phyloP scores from a whole-genome alignment of 2,329 filamentous ascomycete genomes.

The Xylariaceae sp. region DNA sequence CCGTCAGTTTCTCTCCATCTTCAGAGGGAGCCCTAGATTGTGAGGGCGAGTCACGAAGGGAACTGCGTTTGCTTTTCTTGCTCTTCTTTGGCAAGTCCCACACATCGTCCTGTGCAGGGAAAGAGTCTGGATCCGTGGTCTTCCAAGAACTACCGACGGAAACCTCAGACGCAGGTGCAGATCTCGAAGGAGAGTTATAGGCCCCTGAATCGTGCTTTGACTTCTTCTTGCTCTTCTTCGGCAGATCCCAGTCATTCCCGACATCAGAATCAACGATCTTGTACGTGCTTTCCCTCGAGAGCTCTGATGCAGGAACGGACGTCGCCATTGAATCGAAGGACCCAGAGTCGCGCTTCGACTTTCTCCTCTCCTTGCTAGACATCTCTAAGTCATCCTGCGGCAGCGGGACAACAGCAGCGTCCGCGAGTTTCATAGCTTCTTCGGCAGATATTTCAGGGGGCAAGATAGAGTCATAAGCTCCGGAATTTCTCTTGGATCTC shows the following conservation, averaged over 20 bases:
- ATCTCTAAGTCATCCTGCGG: conserved; percentile 9
- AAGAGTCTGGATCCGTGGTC: conserved; percentile 12
- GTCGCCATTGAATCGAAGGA: conserved; percentile 6
- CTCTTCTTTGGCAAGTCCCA: conserved; percentile 26
- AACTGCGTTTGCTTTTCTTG: conserved; percentile 25
- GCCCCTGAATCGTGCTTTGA: conserved; percentile 19
- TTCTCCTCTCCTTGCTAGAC: conserved; percentile 7
- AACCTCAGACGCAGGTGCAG: conserved; percentile 7
- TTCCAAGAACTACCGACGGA: conserved; percentile 24
- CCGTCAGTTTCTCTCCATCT: conserved; percentile 12
- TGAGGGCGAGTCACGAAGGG: conserved; percentile 1
- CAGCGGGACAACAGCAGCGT: not conserved
- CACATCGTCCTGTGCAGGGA: conserved; percentile 21
- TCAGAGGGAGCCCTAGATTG: not conserved
- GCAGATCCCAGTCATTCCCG: conserved; percentile 22
- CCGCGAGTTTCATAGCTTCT: not conserved
- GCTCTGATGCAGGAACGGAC: conserved; percentile 8
- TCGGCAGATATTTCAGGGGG: not conserved
- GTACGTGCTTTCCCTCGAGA: conserved; percentile 10
- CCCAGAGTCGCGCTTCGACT: conserved; percentile 3
- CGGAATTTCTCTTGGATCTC: not conserved
- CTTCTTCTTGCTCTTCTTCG: conserved; percentile 41
- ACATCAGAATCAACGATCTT: conserved; percentile 8
- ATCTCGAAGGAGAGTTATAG: conserved; percentile 10
- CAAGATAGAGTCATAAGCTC: not conserved